phyloP scores from a whole-genome alignment of 208 protist species.

The Trypanosoma avium region DNA sequence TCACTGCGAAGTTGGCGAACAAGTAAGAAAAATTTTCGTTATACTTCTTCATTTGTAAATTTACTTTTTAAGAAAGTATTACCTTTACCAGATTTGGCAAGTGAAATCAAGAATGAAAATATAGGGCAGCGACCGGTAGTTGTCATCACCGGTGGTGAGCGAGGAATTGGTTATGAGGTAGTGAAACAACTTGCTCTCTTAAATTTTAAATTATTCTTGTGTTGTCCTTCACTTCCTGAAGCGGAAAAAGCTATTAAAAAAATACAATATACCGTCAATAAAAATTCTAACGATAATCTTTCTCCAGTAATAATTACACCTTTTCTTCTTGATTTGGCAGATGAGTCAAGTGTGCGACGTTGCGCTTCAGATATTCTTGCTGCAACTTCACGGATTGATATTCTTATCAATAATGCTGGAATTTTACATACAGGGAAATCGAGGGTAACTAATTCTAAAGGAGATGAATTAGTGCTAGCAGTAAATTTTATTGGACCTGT shows the following conservation, averaged over 20 bases:
- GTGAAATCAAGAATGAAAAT: neutral
- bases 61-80: conserved; percentile 5
- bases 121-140: conserved; percentile 28
- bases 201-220: conserved; percentile 39
- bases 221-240: conserved; percentile 37
- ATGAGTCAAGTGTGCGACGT: conserved; percentile 36
- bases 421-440: conserved; percentile 22
- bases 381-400: conserved; percentile 39
- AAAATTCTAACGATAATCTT: neutral
- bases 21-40: conserved; percentile 39
- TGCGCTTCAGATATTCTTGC: conserved; percentile 28
- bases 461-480: conserved; percentile 51
- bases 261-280: conserved; percentile 11
- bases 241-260: conserved; percentile 30
- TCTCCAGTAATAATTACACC: conserved; percentile 11
- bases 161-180: conserved; percentile 45
- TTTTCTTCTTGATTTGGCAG: conserved; percentile 40
- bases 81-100: neutral
- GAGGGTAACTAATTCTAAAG: conserved; percentile 31
- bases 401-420: conserved; percentile 63
- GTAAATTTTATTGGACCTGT: conserved; percentile 55
- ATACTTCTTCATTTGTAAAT: conserved; percentile 33
- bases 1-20: conserved; percentile 36
- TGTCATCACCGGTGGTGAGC: conserved; percentile 47
- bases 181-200: conserved; percentile 36